Percentiles rank a stretch among this genome's conserved stretches.
Evolutionary conservation across 441 rosid genomes (phyloP).

Genomic region (Croton setiger): DNA sequence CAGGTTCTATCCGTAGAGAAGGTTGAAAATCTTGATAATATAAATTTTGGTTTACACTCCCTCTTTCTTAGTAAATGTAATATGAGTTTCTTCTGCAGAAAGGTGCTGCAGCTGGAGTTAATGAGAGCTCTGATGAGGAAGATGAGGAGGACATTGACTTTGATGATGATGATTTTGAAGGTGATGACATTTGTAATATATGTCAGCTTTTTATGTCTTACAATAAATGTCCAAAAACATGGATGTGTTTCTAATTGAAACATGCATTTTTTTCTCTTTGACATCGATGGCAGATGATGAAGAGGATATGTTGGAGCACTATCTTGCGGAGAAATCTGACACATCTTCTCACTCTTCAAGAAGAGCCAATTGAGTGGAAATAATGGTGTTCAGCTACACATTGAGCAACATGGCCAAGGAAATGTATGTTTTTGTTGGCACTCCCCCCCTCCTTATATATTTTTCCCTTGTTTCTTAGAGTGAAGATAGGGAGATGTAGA

Average conservation of each 20-base stretch:
- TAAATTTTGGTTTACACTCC: neutral
- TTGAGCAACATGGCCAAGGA: slow-evolving; percentile 15
- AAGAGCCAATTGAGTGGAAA: slow-evolving; percentile 32
- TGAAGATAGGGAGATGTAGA: slow-evolving; percentile 1
- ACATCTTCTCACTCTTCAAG: slow-evolving; percentile 53
- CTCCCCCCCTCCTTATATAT: neutral
- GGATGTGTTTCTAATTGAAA: neutral
- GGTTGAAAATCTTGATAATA: neutral
- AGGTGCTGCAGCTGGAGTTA: slow-evolving; percentile 52
- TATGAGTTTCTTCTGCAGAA: slow-evolving; percentile 46
- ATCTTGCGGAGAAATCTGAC: slow-evolving; percentile 87
- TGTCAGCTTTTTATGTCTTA: neutral
- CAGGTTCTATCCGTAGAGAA: neutral
- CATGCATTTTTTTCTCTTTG: slow-evolving; percentile 13
- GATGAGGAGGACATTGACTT: slow-evolving; percentile 91
- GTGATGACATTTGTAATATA: slow-evolving; percentile 32
- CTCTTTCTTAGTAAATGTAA: neutral
- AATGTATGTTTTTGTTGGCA: slow-evolving; percentile 1
- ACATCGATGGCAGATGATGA: slow-evolving; percentile 60
- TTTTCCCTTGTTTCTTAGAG: slow-evolving; percentile 1
- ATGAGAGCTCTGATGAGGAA: slow-evolving; percentile 64
- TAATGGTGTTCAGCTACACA: neutral
- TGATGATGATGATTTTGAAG: slow-evolving; percentile 95
- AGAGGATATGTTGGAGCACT: slow-evolving; percentile 96
- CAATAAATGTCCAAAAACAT: neutral